Evolutionary conservation across 805 yeast species (phyloP), one percentile per base, ranked within the genome.

Genomic region (Lipomyces sp.): DNA sequence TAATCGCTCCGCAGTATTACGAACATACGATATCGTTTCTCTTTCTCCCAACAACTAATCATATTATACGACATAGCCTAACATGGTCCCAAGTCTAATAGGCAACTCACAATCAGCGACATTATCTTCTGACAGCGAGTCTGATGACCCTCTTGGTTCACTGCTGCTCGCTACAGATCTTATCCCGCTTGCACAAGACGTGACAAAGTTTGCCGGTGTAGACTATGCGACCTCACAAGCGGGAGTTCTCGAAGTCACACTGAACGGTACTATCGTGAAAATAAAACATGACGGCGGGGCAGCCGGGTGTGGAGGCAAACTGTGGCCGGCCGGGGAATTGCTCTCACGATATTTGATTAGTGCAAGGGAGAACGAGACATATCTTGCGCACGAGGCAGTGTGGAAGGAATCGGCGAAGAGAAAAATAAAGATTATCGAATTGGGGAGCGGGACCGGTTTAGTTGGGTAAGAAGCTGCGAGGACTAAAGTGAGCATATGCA

Each of bases 271-370:
- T 30, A 4, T 29, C n/a, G 66, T 68, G 15, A 73, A 78, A 68
- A 80, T 85, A 34, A 78, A 76, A 64, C 86, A 83, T 68, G 88
- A 86, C 71, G 88, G 87, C 51, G 88, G 88, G 6, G 84, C 81
- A 0, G 73, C 81, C 4, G 89, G 89, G 1, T 86, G 88, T 74
- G 89, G 89, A n/a, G 89, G 89, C 2, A 82, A 84, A 64, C 78
- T 85, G 3, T 85, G 89, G 89, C 80, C 86, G 1, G 87, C 88
- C 8, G 89, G 88, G 18, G 86, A 85, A 63, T 76, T 85, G 57
- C 75, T 85, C 24, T 80, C 86, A 13, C 77, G 82, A 51, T 85
- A 84, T 65, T 67, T 84, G 65, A 72, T 75, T 56, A 66, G 76
- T 15, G 73, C 76, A 30, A 75, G 45, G 24, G 32, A 53, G 18